Evolutionary conservation across 2,329 filamentous ascomycete species (phyloP).

Genomic region (Leptographium procerum): DNA sequence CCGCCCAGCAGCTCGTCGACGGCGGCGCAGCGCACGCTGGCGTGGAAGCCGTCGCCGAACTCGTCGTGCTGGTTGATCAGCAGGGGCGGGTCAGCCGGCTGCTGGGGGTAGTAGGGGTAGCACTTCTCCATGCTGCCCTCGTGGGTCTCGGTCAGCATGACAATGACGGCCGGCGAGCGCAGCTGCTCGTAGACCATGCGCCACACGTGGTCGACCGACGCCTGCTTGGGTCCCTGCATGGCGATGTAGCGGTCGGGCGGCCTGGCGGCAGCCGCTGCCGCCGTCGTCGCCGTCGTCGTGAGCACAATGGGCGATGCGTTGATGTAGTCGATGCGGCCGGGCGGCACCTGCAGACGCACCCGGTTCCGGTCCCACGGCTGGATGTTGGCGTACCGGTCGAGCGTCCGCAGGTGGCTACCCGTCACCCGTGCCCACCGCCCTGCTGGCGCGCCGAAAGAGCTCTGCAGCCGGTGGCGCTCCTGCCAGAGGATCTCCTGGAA

Average conservation of each 20-base stretch:
- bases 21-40: constrained; percentile 56
- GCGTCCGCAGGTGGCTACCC: constrained; percentile 39
- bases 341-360: constrained; percentile 66
- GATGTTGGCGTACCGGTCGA: constrained; percentile 85
- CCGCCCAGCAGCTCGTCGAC: constrained; percentile 43
- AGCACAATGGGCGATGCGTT: constrained; percentile 66
- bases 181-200: constrained; percentile 85
- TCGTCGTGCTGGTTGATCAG: constrained; percentile 53
- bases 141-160: constrained; percentile 87
- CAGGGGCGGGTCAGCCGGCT: constrained; percentile 34
- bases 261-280: constrained; percentile 12
- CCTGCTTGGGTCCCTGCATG: constrained; percentile 78
- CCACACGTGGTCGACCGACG: constrained; percentile 75
- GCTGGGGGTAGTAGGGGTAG: constrained; percentile 71
- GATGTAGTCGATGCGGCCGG: constrained; percentile 65
- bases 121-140: constrained; percentile 75
- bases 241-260: constrained; percentile 63
- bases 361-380: constrained; percentile 83
- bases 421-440: constrained; percentile 39
- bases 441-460: constrained; percentile 25
- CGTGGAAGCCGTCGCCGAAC: constrained; percentile 56
- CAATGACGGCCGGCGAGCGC: constrained; percentile 62
- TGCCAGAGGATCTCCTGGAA: constrained; percentile 43
- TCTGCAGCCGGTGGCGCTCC: constrained; percentile 36
- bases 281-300: constrained; percentile 22